These are phyloP conservation scores for Triticum timopheevii DNA, from an alignment of 176 grass and related monocot species.

Conservation along the genomic window DNA sequence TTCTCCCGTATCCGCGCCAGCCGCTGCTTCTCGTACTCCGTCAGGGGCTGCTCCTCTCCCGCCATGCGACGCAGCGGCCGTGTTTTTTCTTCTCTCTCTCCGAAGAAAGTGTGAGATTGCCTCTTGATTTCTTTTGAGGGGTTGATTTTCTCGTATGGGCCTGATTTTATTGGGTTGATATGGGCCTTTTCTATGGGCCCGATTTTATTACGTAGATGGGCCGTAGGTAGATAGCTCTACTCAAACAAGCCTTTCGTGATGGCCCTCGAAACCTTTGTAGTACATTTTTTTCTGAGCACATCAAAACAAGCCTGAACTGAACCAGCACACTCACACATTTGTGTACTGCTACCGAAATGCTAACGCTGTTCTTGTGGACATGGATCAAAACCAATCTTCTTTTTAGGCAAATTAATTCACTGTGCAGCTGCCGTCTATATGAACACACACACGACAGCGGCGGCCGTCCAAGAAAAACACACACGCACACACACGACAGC, in stretches of 20 bases:
- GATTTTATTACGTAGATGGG: neutral
- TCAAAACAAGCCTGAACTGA: too few species aligned
- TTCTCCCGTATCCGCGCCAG: constrained; percentile 72
- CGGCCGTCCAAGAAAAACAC: neutral
- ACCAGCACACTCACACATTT: neutral
- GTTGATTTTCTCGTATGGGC: too few species aligned
- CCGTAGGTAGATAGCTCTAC: too few species aligned
- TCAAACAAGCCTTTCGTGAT: neutral
- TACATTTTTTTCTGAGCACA: too few species aligned
- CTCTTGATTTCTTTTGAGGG: too few species aligned
- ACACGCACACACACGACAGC: neutral
- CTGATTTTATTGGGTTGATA: too few species aligned
- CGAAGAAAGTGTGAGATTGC: neutral
- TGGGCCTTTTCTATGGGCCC: neutral
- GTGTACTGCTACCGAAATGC: neutral
- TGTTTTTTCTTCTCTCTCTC: neutral
- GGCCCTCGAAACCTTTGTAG: too few species aligned
- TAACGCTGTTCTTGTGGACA: neutral
- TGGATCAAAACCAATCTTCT: too few species aligned
- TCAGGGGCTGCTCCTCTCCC: constrained; percentile 29
- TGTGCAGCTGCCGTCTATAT: neutral
- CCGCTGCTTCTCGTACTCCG: constrained; percentile 79
- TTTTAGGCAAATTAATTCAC: neutral
- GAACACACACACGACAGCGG: neutral
- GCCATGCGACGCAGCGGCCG: constrained; percentile 24